A percentile compares a stretch with the other conserved stretches of the same genome.
phyloP scores from a whole-genome alignment of 768 basidiomycete species.

The Termitomyces sp. region DNA sequence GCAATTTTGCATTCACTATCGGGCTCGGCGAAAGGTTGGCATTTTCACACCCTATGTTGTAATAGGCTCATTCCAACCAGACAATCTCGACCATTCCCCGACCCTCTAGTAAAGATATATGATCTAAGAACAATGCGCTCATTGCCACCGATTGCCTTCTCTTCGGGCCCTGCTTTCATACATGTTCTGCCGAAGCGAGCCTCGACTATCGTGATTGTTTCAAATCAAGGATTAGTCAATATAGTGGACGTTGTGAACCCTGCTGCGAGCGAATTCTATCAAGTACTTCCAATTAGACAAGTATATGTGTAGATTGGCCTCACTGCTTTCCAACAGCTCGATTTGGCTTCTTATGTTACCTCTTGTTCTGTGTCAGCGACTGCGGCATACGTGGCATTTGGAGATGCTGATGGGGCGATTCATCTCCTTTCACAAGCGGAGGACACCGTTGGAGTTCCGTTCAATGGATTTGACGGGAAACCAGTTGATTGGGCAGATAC shows the following conservation, averaged over 20 bases:
- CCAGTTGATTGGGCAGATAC: conserved; percentile 83
- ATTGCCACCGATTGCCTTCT: conserved; percentile 83
- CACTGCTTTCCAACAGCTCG: conserved; percentile 43
- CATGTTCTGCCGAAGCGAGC: conserved; percentile 74
- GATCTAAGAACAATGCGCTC: conserved; percentile 83
- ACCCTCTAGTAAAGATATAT: conserved; percentile 90
- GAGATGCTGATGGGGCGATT: conserved; percentile 80
- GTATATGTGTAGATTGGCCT: neutral
- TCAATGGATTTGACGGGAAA: conserved; percentile 89
- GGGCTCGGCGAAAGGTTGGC: conserved; percentile 80
- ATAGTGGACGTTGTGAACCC: conserved; percentile 79
- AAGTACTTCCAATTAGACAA: conserved; percentile 41
- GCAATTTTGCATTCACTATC: conserved; percentile 82
- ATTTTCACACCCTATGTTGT: neutral
- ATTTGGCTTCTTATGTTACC: conserved; percentile 72
- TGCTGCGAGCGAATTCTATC: conserved; percentile 71
- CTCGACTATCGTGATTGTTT: conserved; percentile 71
- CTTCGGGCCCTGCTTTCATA: conserved; percentile 84
- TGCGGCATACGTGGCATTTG: conserved; percentile 90
- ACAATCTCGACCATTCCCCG: conserved; percentile 83
- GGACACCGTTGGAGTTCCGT: conserved; percentile 59
- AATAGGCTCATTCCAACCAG: conserved; percentile 35
- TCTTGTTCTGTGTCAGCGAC: conserved; percentile 81
- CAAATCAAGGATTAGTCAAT: conserved; percentile 80
- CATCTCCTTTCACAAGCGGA: conserved; percentile 78